Evolutionary conservation across 495 filamentous ascomycete genomes (phyloP).

Genomic region (Penicillium daleae): DNA sequence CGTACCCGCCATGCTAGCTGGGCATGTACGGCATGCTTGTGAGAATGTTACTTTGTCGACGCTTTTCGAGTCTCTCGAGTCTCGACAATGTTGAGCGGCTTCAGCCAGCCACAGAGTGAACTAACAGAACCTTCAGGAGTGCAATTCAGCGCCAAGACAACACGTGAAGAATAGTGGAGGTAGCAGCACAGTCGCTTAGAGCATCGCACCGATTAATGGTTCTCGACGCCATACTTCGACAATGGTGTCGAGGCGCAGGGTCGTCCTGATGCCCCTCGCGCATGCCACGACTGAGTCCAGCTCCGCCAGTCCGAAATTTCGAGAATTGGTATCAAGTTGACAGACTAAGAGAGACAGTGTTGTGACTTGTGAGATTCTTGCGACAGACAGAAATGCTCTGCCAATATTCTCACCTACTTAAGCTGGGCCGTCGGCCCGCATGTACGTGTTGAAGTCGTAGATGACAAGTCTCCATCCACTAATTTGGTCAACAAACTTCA

Average conservation of each 20-base stretch:
- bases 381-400: neutral
- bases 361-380: neutral
- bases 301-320: neutral
- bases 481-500: too few species aligned
- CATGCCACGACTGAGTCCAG: too few species aligned
- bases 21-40: too few species aligned
- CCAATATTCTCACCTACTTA: neutral
- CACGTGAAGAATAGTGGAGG: neutral
- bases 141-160: neutral
- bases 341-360: neutral
- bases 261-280: neutral
- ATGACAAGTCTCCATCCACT: too few species aligned
- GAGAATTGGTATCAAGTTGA: neutral
- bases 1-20: too few species aligned
- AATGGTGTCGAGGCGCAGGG: neutral
- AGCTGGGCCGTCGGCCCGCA: neutral
- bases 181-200: neutral
- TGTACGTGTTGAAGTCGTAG: neutral
- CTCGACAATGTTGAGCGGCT: neutral
- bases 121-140: neutral
- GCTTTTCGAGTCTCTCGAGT: neutral
- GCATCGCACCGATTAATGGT: neutral
- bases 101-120: neutral
- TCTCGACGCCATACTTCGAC: too few species aligned
- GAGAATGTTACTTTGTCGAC: neutral